Base-by-base conservation (phyloP, 306 rosid genomes). In the Acmispon strigosus region DNA sequence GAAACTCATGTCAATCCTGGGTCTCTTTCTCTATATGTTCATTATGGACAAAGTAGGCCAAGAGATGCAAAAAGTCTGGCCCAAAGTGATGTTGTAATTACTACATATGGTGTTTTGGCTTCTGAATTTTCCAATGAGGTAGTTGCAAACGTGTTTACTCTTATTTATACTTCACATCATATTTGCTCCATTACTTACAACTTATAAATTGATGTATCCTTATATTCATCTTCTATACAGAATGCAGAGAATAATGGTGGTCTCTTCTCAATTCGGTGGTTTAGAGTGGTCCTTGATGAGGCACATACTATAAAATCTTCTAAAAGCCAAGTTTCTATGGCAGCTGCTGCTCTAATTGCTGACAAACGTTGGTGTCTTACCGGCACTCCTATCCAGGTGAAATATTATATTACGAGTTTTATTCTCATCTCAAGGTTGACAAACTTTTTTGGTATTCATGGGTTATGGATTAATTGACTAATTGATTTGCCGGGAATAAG, bases 341-440 rank as follows among this genome's bases (percentile, higher is more conserved):
- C 98, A 22, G 84, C 90, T 61, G 57, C 94, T 45, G 93, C 97
- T 62, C 67, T 93, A 78, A 88, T 62, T 69, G 96, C 98, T 79
- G 97, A 86, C 80, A 74, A 86, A 11, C 97, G 97, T 45, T 93
- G 98, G 98, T 90, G 97, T 82, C 97, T 93, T 51, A 93, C 98
- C 51, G 98, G 98, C 62, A 93, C 98, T 66, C 98, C 98, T 10
- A 90, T 93, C 62, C 98, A 93, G 96, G 98, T 82, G 57, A 68
- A 43, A n/a, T 62, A 22, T 62, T 62, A 34, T 53, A 49, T 44
- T 43, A 52, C 5, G 24, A 13, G 61, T 17, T 51, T 62, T 77
- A 18, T 24, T 55, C 17, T 66, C 59, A 13, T 76, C 6, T n/a
- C 45, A 52, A 36, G 41, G 14, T 32, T 87, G 63, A 29, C 48